Evolutionary conservation across 1,284 basidiomycete genomes (phyloP), one percentile per base, ranked within the genome.

Genomic region (Papiliotrema laurentii): DNA sequence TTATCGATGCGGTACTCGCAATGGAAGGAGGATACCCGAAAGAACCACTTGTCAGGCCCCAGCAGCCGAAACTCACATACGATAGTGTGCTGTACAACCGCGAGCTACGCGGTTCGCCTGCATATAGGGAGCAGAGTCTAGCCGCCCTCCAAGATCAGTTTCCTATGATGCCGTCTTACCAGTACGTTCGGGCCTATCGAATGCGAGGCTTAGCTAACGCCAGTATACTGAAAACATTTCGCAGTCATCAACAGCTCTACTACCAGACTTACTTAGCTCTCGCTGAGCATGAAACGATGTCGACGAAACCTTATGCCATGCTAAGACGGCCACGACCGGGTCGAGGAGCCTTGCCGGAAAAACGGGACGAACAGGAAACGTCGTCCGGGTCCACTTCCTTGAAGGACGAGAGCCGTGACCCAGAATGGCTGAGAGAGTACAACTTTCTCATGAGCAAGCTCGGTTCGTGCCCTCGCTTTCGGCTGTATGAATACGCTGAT

Each of bases 191-290:
- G 7, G 16, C n/a, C 24, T 26, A 30, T 25, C 16, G 0, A 7
- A 16, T 31, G 19, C 28, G 38, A 42, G 22, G 6, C 22, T 37
- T 18, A 3, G 39, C 39, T 41, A 11, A 48, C 27, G 11, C 3
- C 45, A 69, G 68, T 46, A 60, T 70, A 33, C 58, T 58, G 3
- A 24, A 34, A 3, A 46, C n/a, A 28, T 2, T 54, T 51, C 21
- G 54, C 38, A 24, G 6, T 21, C 22, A 42, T 40, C 38, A 4
- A 28, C 13, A 16, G 10, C 55, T 58, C n/a, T 63, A 63, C 49
- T 58, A 60, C 1, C 67, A 64, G 0, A 47, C 70, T 0, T 66
- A 63, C 40, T 44, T 58, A 16, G 39, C 36, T 5, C 60, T 70
- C n/a, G 14, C 34, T 7, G 34, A 36, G 6, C 34, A 1, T 40